Base-by-base conservation (phyloP, 2,329 filamentous ascomycete species). In the Onygena corvina region DNA sequence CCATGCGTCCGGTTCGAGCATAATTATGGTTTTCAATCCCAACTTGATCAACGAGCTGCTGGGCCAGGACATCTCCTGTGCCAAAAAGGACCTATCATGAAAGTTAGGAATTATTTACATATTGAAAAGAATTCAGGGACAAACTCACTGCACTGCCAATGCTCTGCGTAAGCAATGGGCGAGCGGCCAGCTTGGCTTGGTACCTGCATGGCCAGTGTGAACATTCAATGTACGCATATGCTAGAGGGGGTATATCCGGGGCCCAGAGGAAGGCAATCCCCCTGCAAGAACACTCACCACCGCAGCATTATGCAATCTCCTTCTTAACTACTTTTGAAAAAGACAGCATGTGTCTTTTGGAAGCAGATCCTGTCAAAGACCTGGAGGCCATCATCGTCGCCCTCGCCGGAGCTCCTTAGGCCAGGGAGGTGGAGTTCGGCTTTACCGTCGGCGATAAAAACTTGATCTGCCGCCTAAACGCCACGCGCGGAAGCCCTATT, bases 111-210 rank as follows among this genome's bases (percentile, higher is more conserved):
- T 23, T n/a, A 33, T 6, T 11, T 7, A 38, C n/a, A 27, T 20
- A 8, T 44, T 18, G 27, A 31, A 40, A 25, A 18, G 3, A 35
- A 25, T 23, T 27, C 20, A 12, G 29, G 4, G 30, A 6, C 3
- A 9, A 11, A 58, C 67, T 45, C 66, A 80, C 77, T 45, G 86
- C 84, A 33, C 90, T 95, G 50, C 88, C 94, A 59, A 94, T 71
- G 64, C 83, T 86, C 73, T 94, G 87, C 8, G 90, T 96, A 61
- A 95, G 79, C 59, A 96, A 73, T 52, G 90, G 90, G 62, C 85
- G 79, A 60, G 80, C 77, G 59, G 84, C 82, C 64, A 95, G 75
- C 67, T 80, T 84, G 62, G 79, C 75, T 70, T 93, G 87, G 72
- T 96, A 96, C 88, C 89, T 80, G 25, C 23, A 20, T 30, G 12